phyloP scores from a whole-genome alignment of 495 filamentous ascomycete species.

The Xylaria bambusicola region DNA sequence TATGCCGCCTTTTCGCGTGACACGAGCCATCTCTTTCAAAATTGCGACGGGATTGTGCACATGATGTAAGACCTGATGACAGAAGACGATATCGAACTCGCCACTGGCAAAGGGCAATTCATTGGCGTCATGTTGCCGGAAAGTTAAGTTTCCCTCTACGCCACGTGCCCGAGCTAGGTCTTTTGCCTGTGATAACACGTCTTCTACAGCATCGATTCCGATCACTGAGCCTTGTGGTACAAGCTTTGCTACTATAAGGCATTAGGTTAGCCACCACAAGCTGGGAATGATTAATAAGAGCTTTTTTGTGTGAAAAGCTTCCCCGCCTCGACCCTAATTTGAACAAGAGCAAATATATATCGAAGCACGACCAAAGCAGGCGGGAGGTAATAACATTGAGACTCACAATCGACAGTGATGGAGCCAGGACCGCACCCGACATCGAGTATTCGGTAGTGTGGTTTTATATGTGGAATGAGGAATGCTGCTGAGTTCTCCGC shows the following conservation, averaged over 20 bases:
- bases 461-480: conserved; percentile 50
- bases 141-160: conserved; percentile 47
- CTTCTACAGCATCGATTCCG: conserved; percentile 33
- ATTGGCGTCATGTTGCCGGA: conserved; percentile 51
- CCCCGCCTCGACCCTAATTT: neutral
- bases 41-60: conserved; percentile 43
- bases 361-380: neutral
- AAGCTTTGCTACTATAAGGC: conserved; percentile 31
- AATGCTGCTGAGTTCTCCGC: conserved; percentile 54
- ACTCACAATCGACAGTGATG: conserved; percentile 52
- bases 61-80: conserved; percentile 55
- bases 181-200: conserved; percentile 34
- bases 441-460: conserved; percentile 55
- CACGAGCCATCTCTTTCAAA: conserved; percentile 52
- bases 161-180: conserved; percentile 44
- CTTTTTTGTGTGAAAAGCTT: neutral
- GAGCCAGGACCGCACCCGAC: conserved; percentile 60
- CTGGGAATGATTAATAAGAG: neutral
- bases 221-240: conserved; percentile 51
- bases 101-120: conserved; percentile 44
- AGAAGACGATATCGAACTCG: conserved; percentile 55
- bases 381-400: neutral
- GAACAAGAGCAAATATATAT: neutral
- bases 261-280: neutral
- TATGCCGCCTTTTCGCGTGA: conserved; percentile 52